Base-by-base conservation (phyloP, 2,329 filamentous ascomycete species). In the Aureobasidium namibiae region DNA sequence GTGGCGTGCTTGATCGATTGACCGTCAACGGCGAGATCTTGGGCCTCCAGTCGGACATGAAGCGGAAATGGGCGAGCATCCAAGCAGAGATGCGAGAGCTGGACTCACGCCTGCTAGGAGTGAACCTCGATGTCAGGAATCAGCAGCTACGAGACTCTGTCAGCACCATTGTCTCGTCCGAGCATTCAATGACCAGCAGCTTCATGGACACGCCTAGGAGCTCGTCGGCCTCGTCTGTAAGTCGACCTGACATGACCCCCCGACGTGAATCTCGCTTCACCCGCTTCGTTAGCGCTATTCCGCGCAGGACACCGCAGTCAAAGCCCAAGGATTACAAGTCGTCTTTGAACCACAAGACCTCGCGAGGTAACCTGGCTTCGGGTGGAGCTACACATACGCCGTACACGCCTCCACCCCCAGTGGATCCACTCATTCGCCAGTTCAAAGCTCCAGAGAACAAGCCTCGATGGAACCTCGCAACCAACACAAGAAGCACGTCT, bases 11-110 rank as follows among this genome's bases (percentile, higher is more conserved):
- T 69, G 91, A 97, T 68, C 85, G 94, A n/a, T 78, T 96, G 52
- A 97, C 94, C 0, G 90, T 97, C 59, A 97, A 99, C 69, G 94
- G 94, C 45, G 94, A 97, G 73, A 94, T 97, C 63, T 74, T 97
- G 29, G 84, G 91, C 45, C 78, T 97, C 33, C 87, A 96, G 67
- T 83, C 85, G 7, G 92, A 97, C 67, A 88, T 96, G 76, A 86
- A 90, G 67, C 80, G 84, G n/a, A 86, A 87, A 66, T 95, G 92
- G 83, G 82, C 87, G 64, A 81, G 83, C 4, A 76, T 96, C 54
- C 90, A 91, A 68, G 80, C 81, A 14, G 84, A 89, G 63, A 92
- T 94, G 76, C 81, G 78, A 61, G 87, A 92, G 5, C 85, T 94
- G 76, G 90, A 96, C 70, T 69, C 79, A 7, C 76, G 83, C 16